Evolutionary conservation across 2,329 filamentous ascomycete species (phyloP).

Genomic region (Thermomyces lanuginosus): DNA sequence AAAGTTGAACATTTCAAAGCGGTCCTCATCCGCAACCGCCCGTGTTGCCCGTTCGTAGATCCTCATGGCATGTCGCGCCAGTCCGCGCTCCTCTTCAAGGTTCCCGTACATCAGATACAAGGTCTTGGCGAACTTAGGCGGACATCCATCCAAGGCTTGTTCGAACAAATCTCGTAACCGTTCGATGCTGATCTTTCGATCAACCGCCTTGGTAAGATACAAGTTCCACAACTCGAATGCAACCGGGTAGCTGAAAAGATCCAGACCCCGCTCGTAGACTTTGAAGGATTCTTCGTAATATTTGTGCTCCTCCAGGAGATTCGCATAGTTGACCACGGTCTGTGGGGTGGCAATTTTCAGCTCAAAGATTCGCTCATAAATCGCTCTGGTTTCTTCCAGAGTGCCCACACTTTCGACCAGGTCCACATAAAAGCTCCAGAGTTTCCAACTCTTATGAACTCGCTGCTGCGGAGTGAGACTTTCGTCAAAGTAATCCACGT

Average conservation of each 20-base stretch:
- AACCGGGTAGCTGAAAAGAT: conserved; percentile 96
- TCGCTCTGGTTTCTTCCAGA: conserved; percentile 77
- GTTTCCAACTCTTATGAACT: conserved; percentile 97
- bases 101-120: conserved; percentile 98
- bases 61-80: conserved; percentile 92
- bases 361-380: conserved; percentile 97
- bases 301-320: conserved; percentile 79
- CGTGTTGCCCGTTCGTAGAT: conserved; percentile 96
- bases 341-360: conserved; percentile 94
- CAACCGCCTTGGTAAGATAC: conserved; percentile 91
- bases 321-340: conserved; percentile 96
- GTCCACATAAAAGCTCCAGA: conserved; percentile 99
- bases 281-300: conserved; percentile 98
- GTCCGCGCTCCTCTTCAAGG: conserved; percentile 83
- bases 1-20: conserved; percentile 96
- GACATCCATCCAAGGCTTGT: conserved; percentile 87
- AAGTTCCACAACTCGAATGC: conserved; percentile 98
- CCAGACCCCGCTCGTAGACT: conserved; percentile 84
- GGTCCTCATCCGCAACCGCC: conserved; percentile 84
- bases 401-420: conserved; percentile 87
- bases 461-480: conserved; percentile 83
- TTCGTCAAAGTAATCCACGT: conserved; percentile 98
- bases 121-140: conserved; percentile 87
- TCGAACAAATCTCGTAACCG: conserved; percentile 88
- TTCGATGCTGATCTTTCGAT: conserved; percentile 91